These are phyloP conservation scores for Amylocystis lapponica DNA, from an alignment of 768 basidiomycete species.

Conservation along the genomic window DNA sequence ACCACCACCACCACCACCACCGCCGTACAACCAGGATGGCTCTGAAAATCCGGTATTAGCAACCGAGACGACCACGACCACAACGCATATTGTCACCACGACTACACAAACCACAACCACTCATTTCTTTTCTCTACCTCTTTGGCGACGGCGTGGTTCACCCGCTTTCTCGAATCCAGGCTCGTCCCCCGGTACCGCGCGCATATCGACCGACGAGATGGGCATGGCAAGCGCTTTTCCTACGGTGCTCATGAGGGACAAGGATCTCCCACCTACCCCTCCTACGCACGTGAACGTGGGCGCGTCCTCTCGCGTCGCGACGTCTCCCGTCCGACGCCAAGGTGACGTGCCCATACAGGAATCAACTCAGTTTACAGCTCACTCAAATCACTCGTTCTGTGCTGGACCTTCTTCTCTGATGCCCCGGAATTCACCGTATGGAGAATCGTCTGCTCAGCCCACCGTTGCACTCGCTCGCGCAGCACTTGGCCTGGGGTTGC, in stretches of 20 bases:
- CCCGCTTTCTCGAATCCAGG: constrained; percentile 24
- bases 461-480: constrained; percentile 48
- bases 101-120: constrained; percentile 46
- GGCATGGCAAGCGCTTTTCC: constrained; percentile 10
- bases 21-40: constrained; percentile 28
- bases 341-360: no score
- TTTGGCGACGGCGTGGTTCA: constrained; percentile 52
- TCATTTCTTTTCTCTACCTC: constrained; percentile 62
- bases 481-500: constrained; percentile 51
- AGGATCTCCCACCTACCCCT: constrained; percentile 30
- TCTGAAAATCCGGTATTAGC: constrained; percentile 26
- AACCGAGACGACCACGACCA: constrained; percentile 41
- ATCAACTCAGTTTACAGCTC: no score
- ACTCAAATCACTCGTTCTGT: not conserved
- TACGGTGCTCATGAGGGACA: constrained; percentile 15
- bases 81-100: constrained; percentile 43
- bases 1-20: constrained; percentile 24
- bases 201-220: constrained; percentile 18
- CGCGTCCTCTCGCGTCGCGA: not conserved
- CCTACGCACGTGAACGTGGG: constrained; percentile 10
- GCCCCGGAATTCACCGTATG: constrained; percentile 1
- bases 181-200: constrained; percentile 23
- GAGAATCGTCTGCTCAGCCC: constrained; percentile 19
- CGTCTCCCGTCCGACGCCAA: no score
- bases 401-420: constrained; percentile 8